Base-by-base conservation (phyloP, 306 rosid species). In the Prunus davidiana region DNA sequence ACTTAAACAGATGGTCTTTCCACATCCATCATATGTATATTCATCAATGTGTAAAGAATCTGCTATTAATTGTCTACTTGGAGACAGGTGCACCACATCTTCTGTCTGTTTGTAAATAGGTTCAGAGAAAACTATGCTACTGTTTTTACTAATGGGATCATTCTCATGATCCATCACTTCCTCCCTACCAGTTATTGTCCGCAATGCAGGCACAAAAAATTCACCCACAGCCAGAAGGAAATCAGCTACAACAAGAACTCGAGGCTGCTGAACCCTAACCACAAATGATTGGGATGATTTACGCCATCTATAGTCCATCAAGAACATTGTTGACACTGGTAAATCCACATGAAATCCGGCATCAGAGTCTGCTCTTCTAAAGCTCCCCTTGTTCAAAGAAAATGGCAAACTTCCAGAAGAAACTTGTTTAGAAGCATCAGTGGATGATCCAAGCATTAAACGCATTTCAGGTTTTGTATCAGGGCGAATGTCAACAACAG, bases 171-270 rank as follows among this genome's bases (percentile, higher is more conserved):
- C 97, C 93, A 84, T 79, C 54, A 85, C 79, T 86, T 95, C 99
- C 77, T 95, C 97, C 85, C 97, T 89, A 81, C 99, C 99, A 46
- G 96, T 95, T 38, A 95, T 85, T 80, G 92, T 78, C 68, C 97
- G 88, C 79, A 95, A 84, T 75, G 97, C 86, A 71, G 99, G 99
- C 67, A 95, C 97, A 87, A 95, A 92, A 84, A 90, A 92, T 81
- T 95, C 99, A 47, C 90, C 91, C 85, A 91, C 97, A 41, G 97
- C 97, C 76, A 95, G 90, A 83, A 95, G 97, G 74, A 92, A 95
- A 86, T 95, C 99, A n/a, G 97, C 97, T 72, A 92, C 97, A 66
- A 92, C 93, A 78, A 95, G 97, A 80, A 92, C 93, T 45, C 99
- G 89, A 55, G 99, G 99, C 80, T 95, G 99, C 83, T 95, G 99